Conservation (phyloP, 2,329 filamentous ascomycete genomes). For the Epichloe elymi region DNA sequence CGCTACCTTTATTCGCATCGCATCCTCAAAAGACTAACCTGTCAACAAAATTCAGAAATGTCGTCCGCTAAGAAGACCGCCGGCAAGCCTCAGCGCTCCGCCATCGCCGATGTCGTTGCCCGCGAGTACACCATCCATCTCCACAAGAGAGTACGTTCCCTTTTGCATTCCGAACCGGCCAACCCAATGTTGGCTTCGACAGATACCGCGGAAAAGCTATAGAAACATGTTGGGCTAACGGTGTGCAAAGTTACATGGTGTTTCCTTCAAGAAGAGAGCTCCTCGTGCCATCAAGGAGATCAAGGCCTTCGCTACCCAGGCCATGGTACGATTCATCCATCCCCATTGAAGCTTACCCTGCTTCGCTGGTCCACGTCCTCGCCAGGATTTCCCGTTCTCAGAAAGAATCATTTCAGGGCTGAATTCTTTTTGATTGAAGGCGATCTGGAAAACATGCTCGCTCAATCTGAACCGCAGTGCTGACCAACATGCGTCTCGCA, state of each 20-base stretch:
- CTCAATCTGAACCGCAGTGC: constrained; percentile 1
- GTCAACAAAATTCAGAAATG: constrained; percentile 22
- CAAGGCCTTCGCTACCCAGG: constrained; percentile 79
- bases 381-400: not conserved
- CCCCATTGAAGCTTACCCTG: too few relatives aligned
- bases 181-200: not conserved
- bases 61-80: constrained; percentile 27
- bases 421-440: not conserved
- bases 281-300: constrained; percentile 99
- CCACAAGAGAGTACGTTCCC: constrained; percentile 64
- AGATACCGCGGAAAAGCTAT: constrained; percentile 3
- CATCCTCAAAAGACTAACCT: constrained; percentile 13
- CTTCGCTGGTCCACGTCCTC: not conserved
- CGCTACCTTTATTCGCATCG: not conserved
- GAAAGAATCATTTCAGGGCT: not conserved
- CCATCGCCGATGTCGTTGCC: constrained; percentile 97
- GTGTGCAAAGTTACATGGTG: constrained; percentile 69
- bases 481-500: constrained; percentile 26
- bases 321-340: constrained; percentile 64
- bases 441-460: not conserved
- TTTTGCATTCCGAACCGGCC: constrained; percentile 5
- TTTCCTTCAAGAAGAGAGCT: constrained; percentile 99
- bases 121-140: constrained; percentile 99
- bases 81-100: constrained; percentile 55
- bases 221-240: constrained; percentile 6